Base-by-base conservation (phyloP, 352 stramenopile genomes). In the Globisporangium alternatum region DNA sequence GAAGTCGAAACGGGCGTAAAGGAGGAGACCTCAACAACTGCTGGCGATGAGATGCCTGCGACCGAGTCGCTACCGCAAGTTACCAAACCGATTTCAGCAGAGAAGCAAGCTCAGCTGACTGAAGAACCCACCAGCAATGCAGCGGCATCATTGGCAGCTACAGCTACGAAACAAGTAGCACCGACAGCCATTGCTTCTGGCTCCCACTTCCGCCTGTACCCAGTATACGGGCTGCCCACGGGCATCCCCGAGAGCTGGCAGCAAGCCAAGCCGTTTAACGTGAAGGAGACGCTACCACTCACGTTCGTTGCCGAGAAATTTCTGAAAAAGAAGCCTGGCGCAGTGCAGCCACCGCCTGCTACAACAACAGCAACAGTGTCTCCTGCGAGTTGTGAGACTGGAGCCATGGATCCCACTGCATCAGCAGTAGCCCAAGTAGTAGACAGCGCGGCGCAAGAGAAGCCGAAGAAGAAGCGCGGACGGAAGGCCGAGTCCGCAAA, bases 231-330 rank as follows among this genome's bases (percentile, higher is more conserved):
- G 28, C 64, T 84, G 31, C 76, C 81, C 10, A 64, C 58, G 0
- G 79, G 77, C 0, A 60, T 74, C 0, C 74, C 78, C 0, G 66
- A 74, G 21, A 69, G 62, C 6, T 87, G 76, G 79, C 58, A 75
- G 54, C 68, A 71, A 39, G 28, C 33, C 51, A 69, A 74, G 45
- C 68, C 76, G 1, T 88, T 89, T 12, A 55, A 72, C 17, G 49
- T 72, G 47, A 78, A 81, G 67, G 53, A 74, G 3, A 76, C 70
- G 17, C 57, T 86, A 12, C 77, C 81, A 9, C 64, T 88, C 15
- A 77, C 74, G 8, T 89, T 86, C 57, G 74, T 85, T 5, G 81
- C 81, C 1, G 79, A 80, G 15, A 83, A 79, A 43, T 89, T 90
- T 56, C 61, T 90, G 28, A 75, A 72, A 57, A 70, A 72, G 53